Evolutionary conservation across 805 yeast genomes (phyloP), one percentile per base, ranked within the genome.

Genomic region (Metschnikowia anglica): DNA sequence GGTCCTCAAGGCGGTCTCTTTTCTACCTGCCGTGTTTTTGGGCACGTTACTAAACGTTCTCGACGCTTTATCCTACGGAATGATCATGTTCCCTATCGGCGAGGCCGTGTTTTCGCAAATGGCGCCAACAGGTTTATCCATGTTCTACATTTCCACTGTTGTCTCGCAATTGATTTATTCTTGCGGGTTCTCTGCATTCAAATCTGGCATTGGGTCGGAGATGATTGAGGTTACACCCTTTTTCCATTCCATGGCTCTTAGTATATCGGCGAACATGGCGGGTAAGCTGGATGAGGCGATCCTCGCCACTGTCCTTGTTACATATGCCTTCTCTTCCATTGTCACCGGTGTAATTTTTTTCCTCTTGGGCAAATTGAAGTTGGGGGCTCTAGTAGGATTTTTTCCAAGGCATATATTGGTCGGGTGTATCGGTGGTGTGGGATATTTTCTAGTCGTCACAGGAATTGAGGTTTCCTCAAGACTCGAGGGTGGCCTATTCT

Each of bases 191-290:
- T 87, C 96, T 12, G 85, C 87, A 7, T 91, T 93, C 68, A 80
- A 80, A 48, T 76, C 89, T 2, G 96, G 95, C n/a, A 81, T 91
- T 33, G 99, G 99, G 1, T 86, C 96, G 3, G 98, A 93, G 66
- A 93, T 93, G 99, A 93, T 93, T 52, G 99, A 93, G 62, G 88
- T 93, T n/a, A 95, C 97, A 2, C 99, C 99, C 2, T 93, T 93
- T 62, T 91, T 91, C 71, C 99, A 93, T 59, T 76, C 95, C 2
- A 90, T 93, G 96, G 97, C 97, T 1, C 70, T 77, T 20, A 70
- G 83, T 11, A 82, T 93, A 37, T 70, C 83, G 61, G 59, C 64
- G 2, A 70, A 73, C 17, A 70, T 87, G 55, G 69, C 67, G 2
- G 62, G 68, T 18, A 63, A 62, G n/a, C 62, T 67, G 21, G 56